Evolutionary conservation across 495 filamentous ascomycete genomes (phyloP), one percentile per base, ranked within the genome.

Genomic region (Penicillium lividum): DNA sequence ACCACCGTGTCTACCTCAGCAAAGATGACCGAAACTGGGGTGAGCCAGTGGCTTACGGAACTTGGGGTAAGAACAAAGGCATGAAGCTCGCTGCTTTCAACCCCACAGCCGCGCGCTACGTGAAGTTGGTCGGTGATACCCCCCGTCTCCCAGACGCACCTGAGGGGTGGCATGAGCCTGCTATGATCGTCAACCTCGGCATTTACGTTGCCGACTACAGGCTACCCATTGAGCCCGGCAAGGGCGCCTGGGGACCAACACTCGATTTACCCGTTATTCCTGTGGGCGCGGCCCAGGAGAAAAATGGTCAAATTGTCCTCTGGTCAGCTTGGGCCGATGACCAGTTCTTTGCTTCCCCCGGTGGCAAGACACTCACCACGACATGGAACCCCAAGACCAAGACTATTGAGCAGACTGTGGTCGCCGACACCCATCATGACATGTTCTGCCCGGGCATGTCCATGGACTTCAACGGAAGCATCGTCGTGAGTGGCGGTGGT

Each of bases 381-480:
- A 85, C 77, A 8, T 80, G 68, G 68, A 66, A 75, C 58, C 76
- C 71, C 7, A n/a, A 56, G 29, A n/a, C 18, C 10, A 29, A 56
- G 42, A 27, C 18, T 13, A 56, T 56, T 28, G 31, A 30, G 34
- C 54, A 56, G 31, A 56, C 54, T 42, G 29, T 30, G 0, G 54
- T 84, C 40, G 60, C 61, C 22, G 70, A 85, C 51, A 85, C 77
- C 11, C 56, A 74, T 7, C 81, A 84, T 47, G 80, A 84, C 59
- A 86, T 88, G 82, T 88, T 87, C 61, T 87, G 85, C 64, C 83
- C 84, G 5, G 84, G 84, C 1, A 81, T 82, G 29, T 80, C 79
- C 4, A 60, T 80, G 9, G 78, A 82, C 57, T 62, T 69, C 25
- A 69, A 75, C 18, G 85, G 85, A 15, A 71, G 67, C n/a, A 70